Evolutionary conservation across 352 stramenopile species (phyloP).

Genomic region (Phytophthora foliorum): DNA sequence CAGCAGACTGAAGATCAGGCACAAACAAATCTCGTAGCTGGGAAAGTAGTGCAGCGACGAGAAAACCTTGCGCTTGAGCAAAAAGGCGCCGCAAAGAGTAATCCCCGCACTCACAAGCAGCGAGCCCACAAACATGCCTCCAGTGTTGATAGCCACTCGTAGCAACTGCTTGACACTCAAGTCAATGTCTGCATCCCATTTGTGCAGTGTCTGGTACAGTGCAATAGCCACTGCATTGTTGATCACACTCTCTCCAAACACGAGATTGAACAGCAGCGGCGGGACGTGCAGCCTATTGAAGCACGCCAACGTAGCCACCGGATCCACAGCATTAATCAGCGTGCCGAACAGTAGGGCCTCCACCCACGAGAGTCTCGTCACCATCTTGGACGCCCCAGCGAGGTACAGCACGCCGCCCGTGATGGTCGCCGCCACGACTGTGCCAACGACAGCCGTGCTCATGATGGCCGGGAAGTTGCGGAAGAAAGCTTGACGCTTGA

Average conservation of each 20-base stretch:
- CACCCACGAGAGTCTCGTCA: conserved; percentile 87
- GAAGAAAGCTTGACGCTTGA: conserved; percentile 90
- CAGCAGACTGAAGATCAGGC: conserved; percentile 86
- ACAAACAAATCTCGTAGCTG: conserved; percentile 88
- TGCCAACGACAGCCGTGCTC: conserved; percentile 84
- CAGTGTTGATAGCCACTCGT: conserved; percentile 68
- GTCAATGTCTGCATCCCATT: conserved; percentile 85
- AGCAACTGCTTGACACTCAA: conserved; percentile 74
- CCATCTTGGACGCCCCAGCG: conserved; percentile 61
- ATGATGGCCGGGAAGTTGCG: conserved; percentile 90
- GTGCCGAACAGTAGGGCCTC: conserved; percentile 94
- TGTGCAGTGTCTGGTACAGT: conserved; percentile 93
- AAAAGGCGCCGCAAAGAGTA: conserved; percentile 76
- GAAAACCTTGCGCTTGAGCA: conserved; percentile 84
- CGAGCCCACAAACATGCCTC: conserved; percentile 81
- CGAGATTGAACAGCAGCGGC: conserved; percentile 95
- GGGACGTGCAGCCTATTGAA: conserved; percentile 92
- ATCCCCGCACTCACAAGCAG: conserved; percentile 77
- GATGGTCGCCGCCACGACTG: conserved; percentile 77
- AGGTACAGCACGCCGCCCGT: conserved; percentile 79
- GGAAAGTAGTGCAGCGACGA: conserved; percentile 81
- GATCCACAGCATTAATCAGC: conserved; percentile 95
- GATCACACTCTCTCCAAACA: conserved; percentile 96
- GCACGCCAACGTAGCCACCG: conserved; percentile 94
- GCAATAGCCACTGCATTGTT: conserved; percentile 96